Evolutionary conservation across 2,329 filamentous ascomycete species (phyloP).

Genomic region (Calonectria ilicicola): DNA sequence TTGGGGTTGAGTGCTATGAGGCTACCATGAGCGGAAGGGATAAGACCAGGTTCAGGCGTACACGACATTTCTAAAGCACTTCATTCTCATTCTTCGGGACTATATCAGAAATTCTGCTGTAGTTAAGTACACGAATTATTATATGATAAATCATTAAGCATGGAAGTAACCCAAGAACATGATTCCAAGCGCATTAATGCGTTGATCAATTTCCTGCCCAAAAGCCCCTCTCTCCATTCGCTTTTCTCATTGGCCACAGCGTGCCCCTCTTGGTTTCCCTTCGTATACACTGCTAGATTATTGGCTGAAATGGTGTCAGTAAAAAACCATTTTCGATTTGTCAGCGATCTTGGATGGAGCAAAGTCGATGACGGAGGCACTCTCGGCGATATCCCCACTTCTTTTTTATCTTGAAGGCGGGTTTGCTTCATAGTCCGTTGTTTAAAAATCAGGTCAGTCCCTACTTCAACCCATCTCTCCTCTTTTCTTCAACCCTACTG

Average conservation of each 20-base stretch:
- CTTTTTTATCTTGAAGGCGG: background rate
- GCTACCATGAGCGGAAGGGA: no score
- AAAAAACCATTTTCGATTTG: background rate
- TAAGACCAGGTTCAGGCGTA: background rate
- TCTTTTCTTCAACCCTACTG: background rate
- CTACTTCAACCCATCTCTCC: no score
- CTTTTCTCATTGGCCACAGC: background rate
- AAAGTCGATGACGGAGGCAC: background rate
- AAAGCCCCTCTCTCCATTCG: no score
- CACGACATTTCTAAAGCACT: background rate
- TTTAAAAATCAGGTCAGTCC: no score
- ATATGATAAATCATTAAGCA: no score
- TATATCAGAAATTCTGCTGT: no score
- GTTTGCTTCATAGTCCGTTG: background rate
- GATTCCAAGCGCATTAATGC: no score
- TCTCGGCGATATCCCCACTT: background rate
- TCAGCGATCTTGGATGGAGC: background rate
- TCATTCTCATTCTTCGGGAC: background rate
- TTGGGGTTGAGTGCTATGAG: no score
- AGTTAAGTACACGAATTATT: no score
- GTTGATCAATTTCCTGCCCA: no score
- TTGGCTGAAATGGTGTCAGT: background rate
- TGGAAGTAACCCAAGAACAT: no score
- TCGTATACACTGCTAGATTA: background rate
- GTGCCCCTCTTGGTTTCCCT: background rate